These are phyloP conservation scores for Umbellularia californica DNA, from an alignment of 164 flowering plant species.

Conservation along the genomic window DNA sequence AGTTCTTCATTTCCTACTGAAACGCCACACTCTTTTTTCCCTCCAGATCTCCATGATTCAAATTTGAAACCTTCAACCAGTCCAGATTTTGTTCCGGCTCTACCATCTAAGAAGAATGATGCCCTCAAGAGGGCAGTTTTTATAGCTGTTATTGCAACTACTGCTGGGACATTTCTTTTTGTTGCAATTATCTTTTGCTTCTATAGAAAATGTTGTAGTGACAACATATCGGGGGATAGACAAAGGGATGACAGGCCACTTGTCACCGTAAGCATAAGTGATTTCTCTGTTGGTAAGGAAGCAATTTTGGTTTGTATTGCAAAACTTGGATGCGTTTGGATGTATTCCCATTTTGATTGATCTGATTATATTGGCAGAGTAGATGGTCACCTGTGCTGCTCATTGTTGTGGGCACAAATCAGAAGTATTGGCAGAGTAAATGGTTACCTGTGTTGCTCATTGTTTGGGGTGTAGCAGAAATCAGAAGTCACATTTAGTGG, in stretches of 20 bases:
- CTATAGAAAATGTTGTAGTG: slow-evolving; percentile 35
- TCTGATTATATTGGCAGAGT: no score
- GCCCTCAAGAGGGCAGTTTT: slow-evolving; percentile 31
- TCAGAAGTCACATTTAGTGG: neutral
- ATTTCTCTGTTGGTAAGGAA: slow-evolving; percentile 61
- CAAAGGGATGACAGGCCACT: slow-evolving; percentile 89
- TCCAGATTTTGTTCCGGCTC: slow-evolving; percentile 22
- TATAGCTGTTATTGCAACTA: slow-evolving; percentile 66
- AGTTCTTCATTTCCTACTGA: slow-evolving; percentile 8
- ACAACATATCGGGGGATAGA: slow-evolving; percentile 24
- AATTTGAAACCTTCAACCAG: slow-evolving; percentile 18
- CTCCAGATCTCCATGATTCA: slow-evolving; percentile 17
- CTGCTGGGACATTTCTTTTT: slow-evolving; percentile 51
- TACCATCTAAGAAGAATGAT: slow-evolving; percentile 9
- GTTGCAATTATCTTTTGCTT: slow-evolving; percentile 50
- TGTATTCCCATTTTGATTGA: no score
- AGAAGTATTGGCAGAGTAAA: no score
- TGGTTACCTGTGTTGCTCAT: neutral
- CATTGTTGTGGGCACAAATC: neutral
- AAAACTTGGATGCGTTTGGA: neutral
- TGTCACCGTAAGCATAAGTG: slow-evolving; percentile 68
- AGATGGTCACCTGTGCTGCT: neutral
- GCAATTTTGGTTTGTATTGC: neutral
- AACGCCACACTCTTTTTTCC: slow-evolving; percentile 26
- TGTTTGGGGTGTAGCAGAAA: neutral